These are phyloP conservation scores for Stereum hirsutum DNA, from an alignment of 1,284 basidiomycete genomes.

Conservation along the genomic window DNA sequence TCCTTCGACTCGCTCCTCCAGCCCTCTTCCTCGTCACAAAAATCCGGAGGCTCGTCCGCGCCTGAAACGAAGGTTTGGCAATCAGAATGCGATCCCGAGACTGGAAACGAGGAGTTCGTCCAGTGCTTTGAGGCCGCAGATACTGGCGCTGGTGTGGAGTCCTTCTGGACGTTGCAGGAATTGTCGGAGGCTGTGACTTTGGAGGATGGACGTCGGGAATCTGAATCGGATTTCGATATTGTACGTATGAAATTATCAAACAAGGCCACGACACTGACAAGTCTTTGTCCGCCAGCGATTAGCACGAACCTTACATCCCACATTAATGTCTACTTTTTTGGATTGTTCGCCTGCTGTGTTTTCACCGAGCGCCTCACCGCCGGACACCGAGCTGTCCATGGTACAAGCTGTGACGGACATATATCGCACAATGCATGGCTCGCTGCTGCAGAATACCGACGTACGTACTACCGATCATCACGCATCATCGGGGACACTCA, in stretches of 20 bases:
- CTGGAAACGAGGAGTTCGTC: slow-evolving; percentile 16
- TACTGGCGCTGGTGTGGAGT: slow-evolving; percentile 12
- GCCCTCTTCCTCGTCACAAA: slow-evolving; percentile 5
- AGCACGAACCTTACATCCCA: slow-evolving; percentile 57
- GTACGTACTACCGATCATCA: slow-evolving; percentile 14
- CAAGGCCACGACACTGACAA: too few species aligned
- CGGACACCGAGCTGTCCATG: slow-evolving; percentile 56
- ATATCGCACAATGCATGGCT: slow-evolving; percentile 56
- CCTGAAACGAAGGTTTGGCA: slow-evolving; percentile 9
- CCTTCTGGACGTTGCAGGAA: slow-evolving; percentile 29
- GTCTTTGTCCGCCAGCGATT: too few species aligned
- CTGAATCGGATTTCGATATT: slow-evolving; percentile 8
- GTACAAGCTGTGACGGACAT: slow-evolving; percentile 57
- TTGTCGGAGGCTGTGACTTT: slow-evolving; percentile 5
- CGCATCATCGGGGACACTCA: too few species aligned
- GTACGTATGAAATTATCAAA: slow-evolving; percentile 1
- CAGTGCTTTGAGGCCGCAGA: slow-evolving; percentile 12
- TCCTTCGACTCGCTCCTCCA: slow-evolving; percentile 35
- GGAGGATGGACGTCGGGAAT: slow-evolving; percentile 2
- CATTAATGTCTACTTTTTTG: slow-evolving; percentile 73
- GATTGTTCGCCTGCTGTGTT: slow-evolving; percentile 81
- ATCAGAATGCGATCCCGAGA: slow-evolving; percentile 13
- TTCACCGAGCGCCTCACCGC: slow-evolving; percentile 43
- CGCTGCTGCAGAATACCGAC: slow-evolving; percentile 33
- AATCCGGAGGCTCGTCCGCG: slow-evolving; percentile 4